phyloP scores from a whole-genome alignment of 2,329 filamentous ascomycete genomes.

The Xylariales sp. region DNA sequence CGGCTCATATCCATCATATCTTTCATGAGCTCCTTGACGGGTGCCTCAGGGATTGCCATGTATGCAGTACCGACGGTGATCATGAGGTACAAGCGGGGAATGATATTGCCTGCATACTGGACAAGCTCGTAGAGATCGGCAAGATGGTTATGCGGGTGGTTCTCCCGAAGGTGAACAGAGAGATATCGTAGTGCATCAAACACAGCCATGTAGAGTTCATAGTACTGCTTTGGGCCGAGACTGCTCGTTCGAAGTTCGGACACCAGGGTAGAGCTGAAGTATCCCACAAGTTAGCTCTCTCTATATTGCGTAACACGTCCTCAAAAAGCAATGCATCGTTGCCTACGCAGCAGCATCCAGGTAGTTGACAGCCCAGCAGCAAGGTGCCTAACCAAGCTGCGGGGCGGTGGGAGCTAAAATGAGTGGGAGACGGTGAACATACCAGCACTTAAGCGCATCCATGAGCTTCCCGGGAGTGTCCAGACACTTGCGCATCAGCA shows the following conservation, averaged over 20 bases:
- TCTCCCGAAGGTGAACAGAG: constrained; percentile 93
- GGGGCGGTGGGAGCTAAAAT: constrained; percentile 6
- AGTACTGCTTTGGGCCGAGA: constrained; percentile 98
- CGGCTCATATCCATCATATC: constrained; percentile 99
- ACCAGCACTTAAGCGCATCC: constrained; percentile 99
- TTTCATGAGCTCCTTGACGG: constrained; percentile 99
- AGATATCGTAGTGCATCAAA: constrained; percentile 97
- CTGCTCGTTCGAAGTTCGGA: constrained; percentile 98
- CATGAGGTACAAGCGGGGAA: constrained; percentile 96
- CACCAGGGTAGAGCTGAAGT: constrained; percentile 82
- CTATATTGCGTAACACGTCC: too few species aligned
- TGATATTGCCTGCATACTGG: constrained; percentile 96
- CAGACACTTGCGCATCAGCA: constrained; percentile 94
- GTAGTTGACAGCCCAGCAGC: too few species aligned
- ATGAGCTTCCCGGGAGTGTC: constrained; percentile 98
- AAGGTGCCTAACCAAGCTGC: neutral
- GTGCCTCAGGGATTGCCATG: constrained; percentile 97
- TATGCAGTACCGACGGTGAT: constrained; percentile 98
- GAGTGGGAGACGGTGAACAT: constrained; percentile 33
- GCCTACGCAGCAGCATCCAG: too few species aligned
- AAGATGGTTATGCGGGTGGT: constrained; percentile 95
- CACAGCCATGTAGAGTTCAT: constrained; percentile 98
- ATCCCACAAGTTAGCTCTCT: constrained; percentile 16
- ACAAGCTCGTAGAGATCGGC: constrained; percentile 97
- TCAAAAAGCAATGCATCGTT: too few species aligned